Evolutionary conservation across 768 basidiomycete species (phyloP).

Genomic region (Rhodosporidiobolus odoratus): DNA sequence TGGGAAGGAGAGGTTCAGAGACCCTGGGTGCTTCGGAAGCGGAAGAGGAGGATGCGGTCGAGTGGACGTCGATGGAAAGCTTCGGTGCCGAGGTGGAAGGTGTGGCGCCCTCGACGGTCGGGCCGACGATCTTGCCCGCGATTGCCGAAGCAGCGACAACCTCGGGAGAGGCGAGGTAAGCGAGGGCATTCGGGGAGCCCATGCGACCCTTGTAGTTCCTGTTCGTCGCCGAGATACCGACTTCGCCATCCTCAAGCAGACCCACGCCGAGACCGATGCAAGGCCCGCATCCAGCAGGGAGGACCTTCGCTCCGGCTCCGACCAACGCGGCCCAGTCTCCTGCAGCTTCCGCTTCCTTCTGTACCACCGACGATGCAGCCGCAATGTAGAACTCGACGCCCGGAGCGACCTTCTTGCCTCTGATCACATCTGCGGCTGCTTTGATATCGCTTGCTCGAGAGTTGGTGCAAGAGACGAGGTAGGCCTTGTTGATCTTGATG

Average conservation of each 20-base stretch:
- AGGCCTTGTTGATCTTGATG: slow-evolving; percentile 90
- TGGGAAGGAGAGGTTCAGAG: slow-evolving; percentile 64
- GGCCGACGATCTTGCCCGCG: slow-evolving; percentile 82
- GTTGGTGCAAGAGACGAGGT: slow-evolving; percentile 97
- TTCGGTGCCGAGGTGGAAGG: slow-evolving; percentile 26
- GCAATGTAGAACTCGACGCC: slow-evolving; percentile 97
- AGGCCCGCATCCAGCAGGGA: slow-evolving; percentile 94
- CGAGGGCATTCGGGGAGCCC: slow-evolving; percentile 90
- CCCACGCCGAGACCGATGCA: slow-evolving; percentile 96
- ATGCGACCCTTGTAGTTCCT: slow-evolving; percentile 98
- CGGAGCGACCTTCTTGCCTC: slow-evolving; percentile 64
- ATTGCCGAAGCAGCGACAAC: slow-evolving; percentile 95
- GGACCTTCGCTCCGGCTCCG: slow-evolving; percentile 79
- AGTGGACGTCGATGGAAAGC: slow-evolving; percentile 41
- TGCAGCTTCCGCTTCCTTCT: slow-evolving; percentile 73
- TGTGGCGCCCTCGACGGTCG: slow-evolving; percentile 60
- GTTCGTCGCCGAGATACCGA: slow-evolving; percentile 96
- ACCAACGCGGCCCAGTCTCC: slow-evolving; percentile 87
- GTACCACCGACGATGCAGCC: slow-evolving; percentile 85
- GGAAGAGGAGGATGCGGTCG: slow-evolving; percentile 42
- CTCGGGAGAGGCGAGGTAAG: slow-evolving; percentile 92
- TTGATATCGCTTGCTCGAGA: slow-evolving; percentile 91
- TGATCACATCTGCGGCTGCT: slow-evolving; percentile 82
- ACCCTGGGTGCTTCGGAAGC: slow-evolving; percentile 44
- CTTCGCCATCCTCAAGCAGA: slow-evolving; percentile 85